Evolutionary conservation across 257 asterid genomes (phyloP).

Genomic region (Fraxinus cuspidata): DNA sequence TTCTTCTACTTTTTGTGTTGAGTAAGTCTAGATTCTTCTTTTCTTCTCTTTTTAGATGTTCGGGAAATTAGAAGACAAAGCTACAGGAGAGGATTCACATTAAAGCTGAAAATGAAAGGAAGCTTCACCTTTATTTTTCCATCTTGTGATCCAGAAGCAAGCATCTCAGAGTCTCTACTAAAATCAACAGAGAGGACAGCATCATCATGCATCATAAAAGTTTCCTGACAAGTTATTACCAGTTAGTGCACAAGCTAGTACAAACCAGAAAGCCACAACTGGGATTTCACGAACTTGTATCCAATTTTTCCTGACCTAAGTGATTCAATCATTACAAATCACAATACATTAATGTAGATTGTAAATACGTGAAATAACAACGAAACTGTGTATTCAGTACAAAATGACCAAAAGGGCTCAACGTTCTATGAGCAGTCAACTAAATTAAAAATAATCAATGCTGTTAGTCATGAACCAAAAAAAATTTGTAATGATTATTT

Average conservation of each 20-base stretch:
- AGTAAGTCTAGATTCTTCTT: neutral
- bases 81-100: neutral
- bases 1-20: neutral
- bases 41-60: neutral
- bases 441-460: neutral
- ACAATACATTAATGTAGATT: neutral
- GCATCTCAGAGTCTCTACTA: conserved; percentile 97
- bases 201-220: conserved; percentile 97
- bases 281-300: neutral
- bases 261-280: conserved; percentile 3
- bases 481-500: conserved; percentile 3
- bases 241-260: conserved; percentile 24
- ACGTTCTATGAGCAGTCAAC: neutral
- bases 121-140: conserved; percentile 85
- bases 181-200: conserved; percentile 92
- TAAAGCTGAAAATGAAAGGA: conserved; percentile 8
- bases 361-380: neutral
- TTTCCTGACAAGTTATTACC: conserved; percentile 63
- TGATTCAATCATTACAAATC: neutral
- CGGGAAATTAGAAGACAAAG: neutral
- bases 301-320: neutral
- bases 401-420: neutral
- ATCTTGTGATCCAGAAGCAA: conserved; percentile 97
- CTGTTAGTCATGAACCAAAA: neutral
- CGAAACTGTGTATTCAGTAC: neutral